Base-by-base conservation (phyloP, 495 filamentous ascomycete species). In the Schizothecium vesticola region DNA sequence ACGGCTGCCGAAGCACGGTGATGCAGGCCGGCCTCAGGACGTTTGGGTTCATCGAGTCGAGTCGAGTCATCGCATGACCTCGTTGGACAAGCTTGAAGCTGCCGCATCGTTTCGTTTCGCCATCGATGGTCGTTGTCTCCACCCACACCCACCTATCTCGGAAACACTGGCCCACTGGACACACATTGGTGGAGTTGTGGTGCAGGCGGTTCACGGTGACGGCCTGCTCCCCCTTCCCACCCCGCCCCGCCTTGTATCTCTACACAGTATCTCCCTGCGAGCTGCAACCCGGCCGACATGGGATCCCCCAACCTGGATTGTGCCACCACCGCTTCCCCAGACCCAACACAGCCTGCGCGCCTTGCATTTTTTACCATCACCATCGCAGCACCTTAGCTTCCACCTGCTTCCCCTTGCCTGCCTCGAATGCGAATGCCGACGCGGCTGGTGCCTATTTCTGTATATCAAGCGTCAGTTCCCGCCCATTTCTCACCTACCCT, bases 301-400 rank as follows among this genome's bases (percentile, higher is more conserved):
- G 36, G 36, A 36, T 23, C 43, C 56, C 62, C 59, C 61, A 31
- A 31, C 23, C 55, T 21, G 26, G 26, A n/a, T 60, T 59, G 33
- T 57, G 3, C 24, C 33, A 56, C 57, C 51, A 65, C 61, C 57
- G 63, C 65, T 59, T 67, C 29, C 25, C 65, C 56, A 59, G 36
- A 25, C 23, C 68, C 72, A 78, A 74, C 74, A 71, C 67, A 60
- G 65, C 70, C 69, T 67, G 69, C 77, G 36, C 16, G 78, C 76
- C 78, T 78, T 77, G 76, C 56, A 43, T 65, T 73, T 81, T 76
- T 79, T 68, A 43, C 69, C 69, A 63, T 61, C 56, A 64, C 60
- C 16, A 19, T 25, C 62, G 58, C 63, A 64, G 64, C 68, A 70
- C 36, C 21, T 22, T 16, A 23, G 65, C 63, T 68, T 70, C 56